phyloP scores from a whole-genome alignment of 768 basidiomycete genomes.

The Leccinum incarnatum region DNA sequence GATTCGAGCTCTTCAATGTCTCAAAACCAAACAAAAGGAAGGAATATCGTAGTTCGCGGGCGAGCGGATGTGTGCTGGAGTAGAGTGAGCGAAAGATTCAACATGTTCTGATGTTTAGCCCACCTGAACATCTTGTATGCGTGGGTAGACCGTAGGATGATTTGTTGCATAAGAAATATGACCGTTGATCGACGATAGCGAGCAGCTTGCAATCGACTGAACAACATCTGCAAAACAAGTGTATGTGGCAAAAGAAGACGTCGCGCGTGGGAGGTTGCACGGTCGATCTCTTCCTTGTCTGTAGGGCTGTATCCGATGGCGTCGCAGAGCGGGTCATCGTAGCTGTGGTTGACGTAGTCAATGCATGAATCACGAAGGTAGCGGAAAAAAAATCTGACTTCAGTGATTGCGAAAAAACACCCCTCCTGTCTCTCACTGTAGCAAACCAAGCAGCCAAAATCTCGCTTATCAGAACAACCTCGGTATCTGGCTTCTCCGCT shows the following conservation, averaged over 20 bases:
- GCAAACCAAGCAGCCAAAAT: slow-evolving; percentile 85
- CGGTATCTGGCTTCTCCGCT: slow-evolving; percentile 76
- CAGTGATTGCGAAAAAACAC: slow-evolving; percentile 76
- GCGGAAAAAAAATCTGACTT: slow-evolving; percentile 56
- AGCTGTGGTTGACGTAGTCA: slow-evolving; percentile 46
- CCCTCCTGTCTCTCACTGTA: slow-evolving; percentile 72
- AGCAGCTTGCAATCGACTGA: slow-evolving; percentile 91
- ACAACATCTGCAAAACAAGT: slow-evolving; percentile 80
- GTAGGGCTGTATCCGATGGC: slow-evolving; percentile 89
- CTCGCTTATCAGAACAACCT: slow-evolving; percentile 82
- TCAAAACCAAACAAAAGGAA: slow-evolving; percentile 94
- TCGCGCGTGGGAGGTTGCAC: slow-evolving; percentile 63
- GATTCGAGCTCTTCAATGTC: slow-evolving; percentile 79
- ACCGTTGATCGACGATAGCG: slow-evolving; percentile 83
- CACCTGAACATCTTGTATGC: slow-evolving; percentile 77
- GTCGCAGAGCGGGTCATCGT: slow-evolving; percentile 83
- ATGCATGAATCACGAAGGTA: background rate
- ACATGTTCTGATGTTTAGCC: slow-evolving; percentile 4
- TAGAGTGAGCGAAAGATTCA: background rate
- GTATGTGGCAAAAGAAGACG: slow-evolving; percentile 80
- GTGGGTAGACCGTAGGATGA: slow-evolving; percentile 78
- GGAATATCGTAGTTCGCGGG: slow-evolving; percentile 87
- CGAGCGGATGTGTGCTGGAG: slow-evolving; percentile 82
- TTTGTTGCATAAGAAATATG: slow-evolving; percentile 78
- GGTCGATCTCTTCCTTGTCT: slow-evolving; percentile 79